A percentile compares a stretch with the other conserved stretches of the same genome.
phyloP scores from a whole-genome alignment of 2,329 filamentous ascomycete genomes.

The Penicillium sp. region DNA sequence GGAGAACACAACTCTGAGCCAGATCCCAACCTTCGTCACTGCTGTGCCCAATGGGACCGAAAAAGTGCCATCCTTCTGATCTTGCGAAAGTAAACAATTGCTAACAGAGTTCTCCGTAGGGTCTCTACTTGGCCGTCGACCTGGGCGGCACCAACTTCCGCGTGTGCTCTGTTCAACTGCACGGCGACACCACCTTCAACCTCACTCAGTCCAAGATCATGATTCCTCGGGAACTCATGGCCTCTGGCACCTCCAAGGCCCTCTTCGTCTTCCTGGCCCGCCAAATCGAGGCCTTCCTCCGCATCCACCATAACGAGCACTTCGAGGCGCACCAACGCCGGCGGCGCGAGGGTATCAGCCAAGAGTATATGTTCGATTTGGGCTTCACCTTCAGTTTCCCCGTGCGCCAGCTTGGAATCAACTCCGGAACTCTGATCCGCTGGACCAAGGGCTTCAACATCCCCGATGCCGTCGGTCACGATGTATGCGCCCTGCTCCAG shows the following conservation, averaged over 20 bases:
- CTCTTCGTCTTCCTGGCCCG: conserved; percentile 90
- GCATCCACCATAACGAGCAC: conserved; percentile 80
- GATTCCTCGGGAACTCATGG: conserved; percentile 86
- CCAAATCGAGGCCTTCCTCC: conserved; percentile 84
- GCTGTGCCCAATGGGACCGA: conserved; percentile 94
- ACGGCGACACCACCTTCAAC: conserved; percentile 92
- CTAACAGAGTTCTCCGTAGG: conserved; percentile 50
- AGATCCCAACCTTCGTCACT: conserved; percentile 97
- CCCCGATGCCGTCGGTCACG: conserved; percentile 85
- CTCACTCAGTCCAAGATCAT: conserved; percentile 88
- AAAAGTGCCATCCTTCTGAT: conserved; percentile 58
- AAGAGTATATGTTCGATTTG: conserved; percentile 80
- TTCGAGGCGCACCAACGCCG: conserved; percentile 67
- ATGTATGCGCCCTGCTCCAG: conserved; percentile 88
- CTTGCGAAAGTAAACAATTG: conserved; percentile 3
- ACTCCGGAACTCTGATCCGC: conserved; percentile 86
- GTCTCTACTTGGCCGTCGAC: conserved; percentile 92
- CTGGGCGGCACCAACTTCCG: conserved; percentile 98
- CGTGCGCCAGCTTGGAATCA: conserved; percentile 88
- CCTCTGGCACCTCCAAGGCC: conserved; percentile 75
- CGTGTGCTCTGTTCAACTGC: conserved; percentile 89
- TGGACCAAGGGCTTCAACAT: conserved; percentile 99
- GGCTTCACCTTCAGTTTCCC: conserved; percentile 99
- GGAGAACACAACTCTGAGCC: conserved; percentile 77
- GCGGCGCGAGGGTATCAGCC: conserved; percentile 58